These are phyloP conservation scores for Leccinum broughii DNA, from an alignment of 768 basidiomycete genomes.

Conservation along the genomic window DNA sequence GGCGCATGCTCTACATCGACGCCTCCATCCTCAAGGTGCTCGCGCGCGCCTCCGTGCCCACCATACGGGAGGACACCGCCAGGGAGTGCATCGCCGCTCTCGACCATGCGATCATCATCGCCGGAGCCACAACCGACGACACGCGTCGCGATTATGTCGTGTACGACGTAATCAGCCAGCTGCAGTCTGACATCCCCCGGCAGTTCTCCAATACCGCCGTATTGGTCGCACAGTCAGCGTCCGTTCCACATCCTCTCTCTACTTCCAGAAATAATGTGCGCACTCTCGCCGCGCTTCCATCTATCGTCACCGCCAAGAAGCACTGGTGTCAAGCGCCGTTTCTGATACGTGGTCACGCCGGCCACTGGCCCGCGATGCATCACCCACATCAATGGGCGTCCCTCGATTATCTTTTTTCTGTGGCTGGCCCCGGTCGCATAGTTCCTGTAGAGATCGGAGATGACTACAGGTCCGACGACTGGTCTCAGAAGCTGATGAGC, in stretches of 20 bases:
- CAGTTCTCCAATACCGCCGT: slow-evolving; percentile 9
- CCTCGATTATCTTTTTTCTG: slow-evolving; percentile 61
- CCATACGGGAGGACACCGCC: slow-evolving; percentile 25
- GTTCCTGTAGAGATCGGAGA: slow-evolving; percentile 90
- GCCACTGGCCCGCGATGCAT: slow-evolving; percentile 77
- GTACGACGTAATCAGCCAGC: slow-evolving; percentile 55
- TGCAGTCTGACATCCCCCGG: slow-evolving; percentile 48
- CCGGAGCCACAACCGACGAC: slow-evolving; percentile 45
- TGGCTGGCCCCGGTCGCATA: slow-evolving; percentile 77
- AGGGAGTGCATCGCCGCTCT: slow-evolving; percentile 46
- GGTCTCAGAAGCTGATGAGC: slow-evolving; percentile 76
- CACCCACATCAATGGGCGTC: slow-evolving; percentile 67
- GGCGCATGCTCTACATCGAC: slow-evolving; percentile 79
- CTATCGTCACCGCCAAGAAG: slow-evolving; percentile 54
- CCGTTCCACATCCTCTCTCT: slow-evolving; percentile 4
- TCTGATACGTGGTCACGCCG: slow-evolving; percentile 62
- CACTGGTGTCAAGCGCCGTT: slow-evolving; percentile 58
- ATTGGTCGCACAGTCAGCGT: slow-evolving; percentile 3
- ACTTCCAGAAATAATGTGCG: slow-evolving; percentile 36
- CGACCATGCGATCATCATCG: slow-evolving; percentile 70
- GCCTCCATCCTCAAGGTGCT: slow-evolving; percentile 60
- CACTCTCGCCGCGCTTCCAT: slow-evolving; percentile 50
- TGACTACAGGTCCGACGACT: slow-evolving; percentile 78
- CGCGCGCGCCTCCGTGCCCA: slow-evolving; percentile 28
- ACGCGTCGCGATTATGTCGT: slow-evolving; percentile 55